phyloP scores from a whole-genome alignment of 2,329 filamentous ascomycete genomes.

The Ilyonectria robusta region DNA sequence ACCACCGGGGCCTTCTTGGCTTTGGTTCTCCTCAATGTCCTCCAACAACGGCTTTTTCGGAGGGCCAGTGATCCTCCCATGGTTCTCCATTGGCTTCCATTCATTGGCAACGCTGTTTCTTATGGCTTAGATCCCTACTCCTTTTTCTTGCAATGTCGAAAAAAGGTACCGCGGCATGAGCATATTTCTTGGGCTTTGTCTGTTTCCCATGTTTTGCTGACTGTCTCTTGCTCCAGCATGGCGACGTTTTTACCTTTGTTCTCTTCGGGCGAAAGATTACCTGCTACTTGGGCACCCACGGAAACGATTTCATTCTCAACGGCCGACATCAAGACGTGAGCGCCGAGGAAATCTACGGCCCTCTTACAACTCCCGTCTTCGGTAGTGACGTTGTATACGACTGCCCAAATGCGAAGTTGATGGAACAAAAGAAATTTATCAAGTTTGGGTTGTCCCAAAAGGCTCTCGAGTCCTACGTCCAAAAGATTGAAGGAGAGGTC shows the following conservation, averaged over 20 bases:
- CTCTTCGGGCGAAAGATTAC: slow-evolving; percentile 67
- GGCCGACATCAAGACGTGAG: slow-evolving; percentile 67
- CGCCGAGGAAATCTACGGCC: slow-evolving; percentile 68
- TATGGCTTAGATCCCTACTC: slow-evolving; percentile 80
- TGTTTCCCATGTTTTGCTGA: background rate
- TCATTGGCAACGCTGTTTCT: slow-evolving; percentile 78
- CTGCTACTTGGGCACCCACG: slow-evolving; percentile 63
- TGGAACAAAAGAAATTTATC: slow-evolving; percentile 92
- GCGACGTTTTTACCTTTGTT: slow-evolving; percentile 68
- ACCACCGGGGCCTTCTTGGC: slow-evolving; percentile 7
- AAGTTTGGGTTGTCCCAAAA: slow-evolving; percentile 78
- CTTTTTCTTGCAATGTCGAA: slow-evolving; percentile 75
- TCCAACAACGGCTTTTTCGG: slow-evolving; percentile 36
- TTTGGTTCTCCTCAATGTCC: slow-evolving; percentile 27
- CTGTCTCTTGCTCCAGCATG: slow-evolving; percentile 54
- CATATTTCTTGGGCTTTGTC: background rate
- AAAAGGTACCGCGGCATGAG: slow-evolving; percentile 69
- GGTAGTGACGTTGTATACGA: slow-evolving; percentile 87
- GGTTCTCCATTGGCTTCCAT: slow-evolving; percentile 73
- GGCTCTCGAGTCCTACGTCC: slow-evolving; percentile 76
- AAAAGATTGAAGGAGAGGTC: slow-evolving; percentile 79
- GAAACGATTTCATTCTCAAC: slow-evolving; percentile 71
- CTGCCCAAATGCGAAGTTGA: slow-evolving; percentile 86
- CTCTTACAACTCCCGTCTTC: slow-evolving; percentile 72
- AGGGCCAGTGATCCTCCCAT: slow-evolving; percentile 59